phyloP scores from a whole-genome alignment of 805 yeast genomes.

The Lachancea cidri region DNA sequence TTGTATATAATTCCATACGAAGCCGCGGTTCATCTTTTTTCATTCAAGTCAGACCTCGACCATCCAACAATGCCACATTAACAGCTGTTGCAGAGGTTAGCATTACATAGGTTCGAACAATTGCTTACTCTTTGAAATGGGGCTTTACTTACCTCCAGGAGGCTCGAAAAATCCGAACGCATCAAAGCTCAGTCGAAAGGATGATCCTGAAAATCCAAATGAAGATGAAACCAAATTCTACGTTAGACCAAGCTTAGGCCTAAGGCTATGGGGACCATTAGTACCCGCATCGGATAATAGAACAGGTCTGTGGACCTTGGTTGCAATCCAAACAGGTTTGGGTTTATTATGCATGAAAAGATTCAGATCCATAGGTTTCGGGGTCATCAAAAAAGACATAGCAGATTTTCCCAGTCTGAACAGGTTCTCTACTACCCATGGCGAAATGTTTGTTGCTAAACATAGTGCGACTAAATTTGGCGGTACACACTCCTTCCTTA shows the following conservation, averaged over 20 bases:
- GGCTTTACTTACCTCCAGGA: slow-evolving; percentile 30
- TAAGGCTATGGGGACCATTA: slow-evolving; percentile 62
- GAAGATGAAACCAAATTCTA: slow-evolving; percentile 19
- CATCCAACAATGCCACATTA: not conserved
- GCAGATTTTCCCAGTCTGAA: slow-evolving; percentile 32
- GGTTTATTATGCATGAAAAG: slow-evolving; percentile 36
- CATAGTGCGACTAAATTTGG: slow-evolving; percentile 15
- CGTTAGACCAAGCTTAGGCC: slow-evolving; percentile 53
- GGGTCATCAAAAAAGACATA: slow-evolving; percentile 23
- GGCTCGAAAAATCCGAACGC: slow-evolving; percentile 14
- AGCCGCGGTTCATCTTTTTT: not conserved
- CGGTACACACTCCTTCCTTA: slow-evolving; percentile 20
- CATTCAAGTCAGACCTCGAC: not conserved
- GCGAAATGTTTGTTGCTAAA: slow-evolving; percentile 16
- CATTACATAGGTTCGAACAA: too few species aligned
- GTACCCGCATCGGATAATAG: slow-evolving; percentile 68
- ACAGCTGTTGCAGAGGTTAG: too few species aligned
- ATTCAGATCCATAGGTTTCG: slow-evolving; percentile 17
- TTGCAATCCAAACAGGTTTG: slow-evolving; percentile 48
- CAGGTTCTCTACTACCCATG: slow-evolving; percentile 30
- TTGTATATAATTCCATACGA: not conserved
- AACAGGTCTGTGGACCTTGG: slow-evolving; percentile 46
- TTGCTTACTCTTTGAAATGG: slow-evolving; percentile 16
- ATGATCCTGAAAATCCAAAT: slow-evolving; percentile 14
- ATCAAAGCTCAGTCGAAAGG: slow-evolving; percentile 11